These are phyloP conservation scores for Penstemon barbatus DNA, from an alignment of 257 asterid species.

Conservation along the genomic window DNA sequence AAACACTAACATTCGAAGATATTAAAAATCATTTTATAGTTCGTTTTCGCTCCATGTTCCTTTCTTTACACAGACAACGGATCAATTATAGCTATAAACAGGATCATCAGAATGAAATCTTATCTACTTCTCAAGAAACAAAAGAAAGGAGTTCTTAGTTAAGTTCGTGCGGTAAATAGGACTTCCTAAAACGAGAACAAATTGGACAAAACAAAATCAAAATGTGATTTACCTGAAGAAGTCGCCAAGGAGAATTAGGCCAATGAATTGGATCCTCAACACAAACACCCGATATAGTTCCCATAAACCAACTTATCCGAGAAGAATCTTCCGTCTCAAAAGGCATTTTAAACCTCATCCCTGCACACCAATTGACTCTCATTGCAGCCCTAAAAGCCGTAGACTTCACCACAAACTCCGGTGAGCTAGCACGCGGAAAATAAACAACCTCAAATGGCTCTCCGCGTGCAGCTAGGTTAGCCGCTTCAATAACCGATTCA, in stretches of 20 bases:
- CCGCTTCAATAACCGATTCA: conserved; percentile 48
- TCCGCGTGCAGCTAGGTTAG: conserved; percentile 48
- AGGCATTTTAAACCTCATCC: conserved; percentile 63
- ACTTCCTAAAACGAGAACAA: no score
- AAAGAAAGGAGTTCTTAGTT: no score
- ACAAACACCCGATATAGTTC: conserved; percentile 47
- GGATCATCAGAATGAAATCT: no score
- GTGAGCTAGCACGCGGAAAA: conserved; percentile 50
- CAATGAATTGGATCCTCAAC: conserved; percentile 47
- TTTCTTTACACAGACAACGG: no score
- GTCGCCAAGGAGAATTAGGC: conserved; percentile 58
- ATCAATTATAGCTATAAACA: no score
- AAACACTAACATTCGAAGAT: no score
- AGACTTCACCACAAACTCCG: conserved; percentile 56
- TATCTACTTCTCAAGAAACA: no score
- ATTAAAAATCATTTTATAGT: no score
- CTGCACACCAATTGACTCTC: conserved; percentile 49
- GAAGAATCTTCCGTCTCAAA: conserved; percentile 57
- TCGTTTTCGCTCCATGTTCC: no score
- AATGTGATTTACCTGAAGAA: conserved; percentile 48
- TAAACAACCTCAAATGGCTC: conserved; percentile 55
- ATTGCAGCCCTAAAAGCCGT: conserved; percentile 43
- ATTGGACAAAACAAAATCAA: not conserved
- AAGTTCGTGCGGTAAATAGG: no score
- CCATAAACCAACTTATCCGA: conserved; percentile 56